phyloP scores from a whole-genome alignment of 2,329 filamentous ascomycete species.

The Phaeoacremonium minimum region DNA sequence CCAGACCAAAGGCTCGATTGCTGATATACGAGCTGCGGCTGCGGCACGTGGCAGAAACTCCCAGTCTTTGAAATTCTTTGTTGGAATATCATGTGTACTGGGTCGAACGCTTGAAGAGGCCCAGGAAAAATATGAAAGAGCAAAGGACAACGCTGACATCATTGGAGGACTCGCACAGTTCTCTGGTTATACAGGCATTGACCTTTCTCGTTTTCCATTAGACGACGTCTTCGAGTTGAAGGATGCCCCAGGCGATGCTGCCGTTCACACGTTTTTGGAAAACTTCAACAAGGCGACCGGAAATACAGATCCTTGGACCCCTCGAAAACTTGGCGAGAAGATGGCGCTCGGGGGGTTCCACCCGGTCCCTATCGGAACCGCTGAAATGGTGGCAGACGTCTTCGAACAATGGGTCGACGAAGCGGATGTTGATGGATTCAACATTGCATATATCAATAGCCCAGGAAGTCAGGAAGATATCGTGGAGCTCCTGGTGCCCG shows the following conservation, averaged over 20 bases:
- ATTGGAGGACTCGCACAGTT: conserved; percentile 17
- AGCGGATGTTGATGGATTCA: conserved; percentile 8
- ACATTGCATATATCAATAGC: conserved; percentile 7
- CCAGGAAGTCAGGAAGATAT: conserved; percentile 4
- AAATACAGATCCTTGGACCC: conserved; percentile 8
- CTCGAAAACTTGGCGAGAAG: conserved; percentile 7
- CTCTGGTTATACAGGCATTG: conserved; percentile 17
- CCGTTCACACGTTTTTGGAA: conserved; percentile 5
- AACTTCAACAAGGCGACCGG: conserved; percentile 3
- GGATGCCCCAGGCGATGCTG: not conserved
- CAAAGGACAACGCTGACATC: conserved; percentile 9
- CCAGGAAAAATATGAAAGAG: conserved; percentile 5
- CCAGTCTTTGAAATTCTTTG: conserved; percentile 13
- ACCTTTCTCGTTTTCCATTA: conserved; percentile 13
- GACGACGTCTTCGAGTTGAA: conserved; percentile 13
- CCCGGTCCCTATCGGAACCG: not conserved
- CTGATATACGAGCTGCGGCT: not conserved
- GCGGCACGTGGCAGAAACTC: not conserved
- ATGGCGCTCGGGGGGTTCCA: conserved; percentile 5
- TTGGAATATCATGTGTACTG: conserved; percentile 12
- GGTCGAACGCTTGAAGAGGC: conserved; percentile 6
- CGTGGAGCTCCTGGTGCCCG: conserved; percentile 14
- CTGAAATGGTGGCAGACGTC: conserved; percentile 4
- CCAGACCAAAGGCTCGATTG: not conserved
- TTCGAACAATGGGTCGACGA: conserved; percentile 5